These are phyloP conservation scores for Yamadazyma trypodendri DNA, from an alignment of 1,139 yeast genomes.

Conservation along the genomic window DNA sequence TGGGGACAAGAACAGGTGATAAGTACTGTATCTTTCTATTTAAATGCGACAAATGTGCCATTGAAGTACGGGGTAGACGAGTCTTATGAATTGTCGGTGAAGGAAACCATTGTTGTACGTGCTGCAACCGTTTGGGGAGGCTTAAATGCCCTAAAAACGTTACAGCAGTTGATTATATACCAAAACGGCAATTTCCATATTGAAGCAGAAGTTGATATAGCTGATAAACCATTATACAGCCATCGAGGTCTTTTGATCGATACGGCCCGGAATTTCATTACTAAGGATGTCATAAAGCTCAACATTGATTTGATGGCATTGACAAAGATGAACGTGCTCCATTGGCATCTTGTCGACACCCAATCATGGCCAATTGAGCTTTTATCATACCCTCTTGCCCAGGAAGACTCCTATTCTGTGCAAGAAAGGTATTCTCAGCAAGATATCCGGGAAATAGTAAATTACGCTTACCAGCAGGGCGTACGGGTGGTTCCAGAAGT, in stretches of 20 bases:
- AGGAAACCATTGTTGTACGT: slow-evolving; percentile 20
- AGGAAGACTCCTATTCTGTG: slow-evolving; percentile 41
- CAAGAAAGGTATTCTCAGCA: slow-evolving; percentile 32
- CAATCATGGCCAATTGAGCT: slow-evolving; percentile 49
- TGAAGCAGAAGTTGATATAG: slow-evolving; percentile 35
- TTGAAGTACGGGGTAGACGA: slow-evolving; percentile 30
- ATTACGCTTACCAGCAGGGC: slow-evolving; percentile 39
- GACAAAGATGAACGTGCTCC: slow-evolving; percentile 42
- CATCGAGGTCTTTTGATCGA: slow-evolving; percentile 49
- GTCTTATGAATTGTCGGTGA: slow-evolving; percentile 29
- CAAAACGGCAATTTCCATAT: slow-evolving; percentile 21
- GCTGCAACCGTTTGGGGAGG: slow-evolving; percentile 48
- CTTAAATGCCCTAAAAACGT: slow-evolving; percentile 42
- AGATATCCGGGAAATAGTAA: slow-evolving; percentile 32
- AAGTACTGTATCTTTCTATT: background rate
- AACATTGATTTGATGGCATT: slow-evolving; percentile 46
- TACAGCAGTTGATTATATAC: slow-evolving; percentile 42
- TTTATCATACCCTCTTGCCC: slow-evolving; percentile 38
- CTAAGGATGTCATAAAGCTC: slow-evolving; percentile 27
- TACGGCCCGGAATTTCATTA: slow-evolving; percentile 41
- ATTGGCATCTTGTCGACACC: slow-evolving; percentile 48
- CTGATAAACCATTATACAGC: slow-evolving; percentile 39
- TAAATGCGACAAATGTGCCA: slow-evolving; percentile 1
- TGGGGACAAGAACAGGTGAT: background rate
- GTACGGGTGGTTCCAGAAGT: slow-evolving; percentile 48